Percentiles rank a stretch among this genome's conserved stretches.
These are phyloP conservation scores for Sinapis alba DNA, from an alignment of 441 rosid genomes.

Conservation along the genomic window DNA sequence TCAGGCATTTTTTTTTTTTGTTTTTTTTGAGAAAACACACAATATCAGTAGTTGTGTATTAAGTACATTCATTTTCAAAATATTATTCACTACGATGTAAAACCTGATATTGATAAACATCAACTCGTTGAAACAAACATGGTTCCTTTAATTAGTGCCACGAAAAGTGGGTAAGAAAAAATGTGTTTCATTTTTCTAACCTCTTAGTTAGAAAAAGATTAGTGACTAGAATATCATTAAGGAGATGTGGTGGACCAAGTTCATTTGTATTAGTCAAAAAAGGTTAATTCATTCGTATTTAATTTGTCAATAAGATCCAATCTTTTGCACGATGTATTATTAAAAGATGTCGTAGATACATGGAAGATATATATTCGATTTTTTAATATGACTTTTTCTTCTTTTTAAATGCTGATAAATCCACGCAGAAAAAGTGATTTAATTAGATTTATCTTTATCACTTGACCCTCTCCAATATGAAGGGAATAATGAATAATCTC, in stretches of 20 bases:
- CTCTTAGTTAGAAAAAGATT: background rate
- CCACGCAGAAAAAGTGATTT: background rate
- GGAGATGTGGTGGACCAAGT: conserved; percentile 7
- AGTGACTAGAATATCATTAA: background rate
- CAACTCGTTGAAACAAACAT: conserved; percentile 2
- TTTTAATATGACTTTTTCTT: background rate
- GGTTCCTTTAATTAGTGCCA: conserved; percentile 13
- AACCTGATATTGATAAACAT: background rate
- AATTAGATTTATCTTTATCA: background rate
- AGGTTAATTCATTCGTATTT: background rate
- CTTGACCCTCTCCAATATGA: background rate
- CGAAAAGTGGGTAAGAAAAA: background rate
- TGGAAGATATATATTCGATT: background rate
- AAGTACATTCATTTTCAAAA: background rate
- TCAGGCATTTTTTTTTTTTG: no score
- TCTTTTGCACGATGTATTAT: background rate
- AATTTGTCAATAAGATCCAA: background rate
- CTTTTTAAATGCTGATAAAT: background rate
- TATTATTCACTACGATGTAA: background rate
- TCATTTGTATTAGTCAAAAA: no score
- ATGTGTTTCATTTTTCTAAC: background rate
- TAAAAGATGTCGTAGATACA: background rate
- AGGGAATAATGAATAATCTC: background rate
- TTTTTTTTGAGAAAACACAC: no score
- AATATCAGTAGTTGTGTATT: background rate